Percentiles rank a stretch among this genome's conserved stretches.
Conservation (phyloP, 2,329 filamentous ascomycete genomes). For the Fusarium pseudoanthophilum region DNA sequence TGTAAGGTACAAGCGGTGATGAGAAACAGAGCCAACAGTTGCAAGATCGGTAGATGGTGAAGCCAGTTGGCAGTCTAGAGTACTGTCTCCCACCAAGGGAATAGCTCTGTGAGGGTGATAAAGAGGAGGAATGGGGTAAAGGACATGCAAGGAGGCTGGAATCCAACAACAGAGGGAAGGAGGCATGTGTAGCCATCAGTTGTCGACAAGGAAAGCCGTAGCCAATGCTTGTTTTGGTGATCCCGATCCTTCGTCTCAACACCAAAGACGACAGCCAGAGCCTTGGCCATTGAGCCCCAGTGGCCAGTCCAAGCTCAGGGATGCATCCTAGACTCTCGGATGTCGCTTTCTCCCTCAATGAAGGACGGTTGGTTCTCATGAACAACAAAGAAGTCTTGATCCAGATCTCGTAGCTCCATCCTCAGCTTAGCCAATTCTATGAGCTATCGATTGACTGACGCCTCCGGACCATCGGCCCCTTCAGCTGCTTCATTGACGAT, state of each 20-base stretch:
- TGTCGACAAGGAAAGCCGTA: accelerated
- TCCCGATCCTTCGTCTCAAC: neutral
- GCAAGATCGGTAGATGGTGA: neutral
- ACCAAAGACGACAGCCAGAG: neutral
- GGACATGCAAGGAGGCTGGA: neutral
- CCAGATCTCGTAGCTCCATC: neutral
- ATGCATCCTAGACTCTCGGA: accelerated
- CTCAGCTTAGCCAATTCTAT: accelerated
- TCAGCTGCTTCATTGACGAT: accelerated
- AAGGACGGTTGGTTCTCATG: accelerated
- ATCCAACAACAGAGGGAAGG: neutral
- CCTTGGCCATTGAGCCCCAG: accelerated
- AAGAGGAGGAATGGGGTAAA: accelerated
- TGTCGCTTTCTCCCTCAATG: neutral
- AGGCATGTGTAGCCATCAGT: accelerated
- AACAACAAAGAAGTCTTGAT: neutral
- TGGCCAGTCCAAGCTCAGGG: neutral
- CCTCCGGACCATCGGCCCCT: neutral
- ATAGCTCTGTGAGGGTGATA: neutral
- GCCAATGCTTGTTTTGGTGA: accelerated
- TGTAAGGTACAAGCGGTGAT: accelerated
- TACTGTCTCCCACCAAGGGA: too few relatives aligned
- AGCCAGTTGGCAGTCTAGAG: accelerated
- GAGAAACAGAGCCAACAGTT: accelerated
- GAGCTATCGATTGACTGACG: neutral